Conservation (phyloP, 2,329 filamentous ascomycete genomes). For the Cadophora sp. region DNA sequence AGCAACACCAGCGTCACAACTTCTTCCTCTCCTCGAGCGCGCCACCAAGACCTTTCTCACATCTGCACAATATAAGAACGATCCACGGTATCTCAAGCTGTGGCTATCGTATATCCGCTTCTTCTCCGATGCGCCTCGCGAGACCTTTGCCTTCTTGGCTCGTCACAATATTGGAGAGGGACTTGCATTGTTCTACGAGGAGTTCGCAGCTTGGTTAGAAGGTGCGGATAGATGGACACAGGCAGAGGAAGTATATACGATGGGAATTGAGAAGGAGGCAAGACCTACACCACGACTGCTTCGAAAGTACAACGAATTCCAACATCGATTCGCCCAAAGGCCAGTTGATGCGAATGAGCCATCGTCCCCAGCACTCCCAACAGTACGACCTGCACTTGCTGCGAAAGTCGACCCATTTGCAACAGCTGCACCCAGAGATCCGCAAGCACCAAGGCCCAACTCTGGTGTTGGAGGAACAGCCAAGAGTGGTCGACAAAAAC, state of each 20-base stretch:
- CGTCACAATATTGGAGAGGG: conserved; percentile 86
- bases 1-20: conserved; percentile 88
- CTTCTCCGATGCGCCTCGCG: conserved; percentile 91
- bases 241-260: conserved; percentile 90
- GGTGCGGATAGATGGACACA: conserved; percentile 83
- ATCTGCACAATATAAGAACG: conserved; percentile 91
- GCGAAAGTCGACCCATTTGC: conserved; percentile 87
- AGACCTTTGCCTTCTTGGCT: conserved; percentile 90
- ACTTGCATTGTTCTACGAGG: conserved; percentile 93
- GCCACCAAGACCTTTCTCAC: conserved; percentile 89
- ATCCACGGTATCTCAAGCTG: conserved; percentile 88
- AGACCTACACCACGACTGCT: conserved; percentile 80
- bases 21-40: conserved; percentile 87
- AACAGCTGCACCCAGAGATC: conserved; percentile 60
- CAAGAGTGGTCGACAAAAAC: conserved; percentile 78
- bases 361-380: conserved; percentile 85
- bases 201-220: conserved; percentile 94
- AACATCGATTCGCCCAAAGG: conserved; percentile 75
- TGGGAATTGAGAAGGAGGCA: conserved; percentile 89
- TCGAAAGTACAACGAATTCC: conserved; percentile 92
- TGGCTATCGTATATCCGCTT: conserved; percentile 95
- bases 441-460: conserved; percentile 67
- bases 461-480: conserved; percentile 58
- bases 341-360: conserved; percentile 70
- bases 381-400: conserved; percentile 80